Evolutionary conservation across 371 early-diverging fungal genomes (phyloP).

Genomic region (Chytridium lagenaria): DNA sequence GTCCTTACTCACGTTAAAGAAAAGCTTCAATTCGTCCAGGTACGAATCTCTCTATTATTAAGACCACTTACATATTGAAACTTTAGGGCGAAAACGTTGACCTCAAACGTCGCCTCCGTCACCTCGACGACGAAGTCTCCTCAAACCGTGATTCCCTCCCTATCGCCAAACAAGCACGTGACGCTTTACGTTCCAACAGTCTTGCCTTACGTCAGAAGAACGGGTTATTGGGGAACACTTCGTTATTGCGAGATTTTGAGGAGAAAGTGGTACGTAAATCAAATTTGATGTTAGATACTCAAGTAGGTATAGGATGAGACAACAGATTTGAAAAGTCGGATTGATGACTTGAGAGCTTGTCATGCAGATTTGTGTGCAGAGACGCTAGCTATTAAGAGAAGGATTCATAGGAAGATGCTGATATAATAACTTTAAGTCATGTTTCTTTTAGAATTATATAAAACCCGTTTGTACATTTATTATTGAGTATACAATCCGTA

Average conservation of each 20-base stretch:
- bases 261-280: slow-evolving; percentile 52
- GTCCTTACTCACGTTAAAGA: slow-evolving; percentile 65
- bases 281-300: too few relatives aligned
- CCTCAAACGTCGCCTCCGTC: slow-evolving; percentile 37
- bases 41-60: not conserved
- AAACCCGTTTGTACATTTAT: too few relatives aligned
- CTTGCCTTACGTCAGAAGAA: slow-evolving; percentile 49
- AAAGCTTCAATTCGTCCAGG: slow-evolving; percentile 59
- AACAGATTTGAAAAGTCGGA: slow-evolving; percentile 30
- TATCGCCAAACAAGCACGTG: slow-evolving; percentile 46
- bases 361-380: slow-evolving; percentile 45
- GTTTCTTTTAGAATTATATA: too few relatives aligned
- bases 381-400: slow-evolving; percentile 37
- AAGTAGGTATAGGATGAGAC: slow-evolving; percentile 54
- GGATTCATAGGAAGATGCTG: slow-evolving; percentile 44
- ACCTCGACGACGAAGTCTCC: slow-evolving; percentile 51
- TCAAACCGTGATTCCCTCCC: slow-evolving; percentile 53
- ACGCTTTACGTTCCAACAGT: slow-evolving; percentile 45
- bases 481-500: too few relatives aligned
- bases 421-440: too few relatives aligned
- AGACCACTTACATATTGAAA: not conserved
- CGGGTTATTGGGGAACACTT: slow-evolving; percentile 56
- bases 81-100: slow-evolving; percentile 41
- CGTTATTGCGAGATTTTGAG: slow-evolving; percentile 57
- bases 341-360: slow-evolving; percentile 36